A percentile compares a stretch with the other conserved stretches of the same genome.
phyloP scores from a whole-genome alignment of 1,284 basidiomycete genomes.

The Boletus smithii region DNA sequence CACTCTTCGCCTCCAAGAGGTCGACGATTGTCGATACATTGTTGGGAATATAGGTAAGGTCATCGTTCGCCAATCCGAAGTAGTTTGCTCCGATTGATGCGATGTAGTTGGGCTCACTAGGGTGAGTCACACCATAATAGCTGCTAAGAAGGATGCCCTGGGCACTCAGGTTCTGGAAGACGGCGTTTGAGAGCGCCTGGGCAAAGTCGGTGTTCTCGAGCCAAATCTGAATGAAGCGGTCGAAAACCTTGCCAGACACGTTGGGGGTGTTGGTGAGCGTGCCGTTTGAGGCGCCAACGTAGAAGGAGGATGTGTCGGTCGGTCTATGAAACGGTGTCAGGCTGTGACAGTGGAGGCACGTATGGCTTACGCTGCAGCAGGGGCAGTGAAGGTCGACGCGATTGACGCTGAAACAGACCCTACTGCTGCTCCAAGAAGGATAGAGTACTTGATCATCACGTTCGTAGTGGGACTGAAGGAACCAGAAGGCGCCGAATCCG shows the following conservation, averaged over 20 bases:
- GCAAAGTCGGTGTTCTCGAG: constrained; percentile 59
- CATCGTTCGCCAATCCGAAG: constrained; percentile 55
- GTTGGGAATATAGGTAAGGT: constrained; percentile 33
- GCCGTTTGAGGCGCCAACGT: constrained; percentile 25
- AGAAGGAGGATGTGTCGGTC: constrained; percentile 29
- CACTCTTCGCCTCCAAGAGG: constrained; percentile 55
- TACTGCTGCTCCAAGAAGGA: constrained; percentile 18
- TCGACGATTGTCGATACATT: constrained; percentile 61
- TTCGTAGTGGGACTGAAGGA: not conserved
- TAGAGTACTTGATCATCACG: constrained; percentile 17
- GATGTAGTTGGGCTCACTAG: constrained; percentile 64
- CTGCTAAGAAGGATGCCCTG: constrained; percentile 51
- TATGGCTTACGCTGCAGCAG: constrained; percentile 27
- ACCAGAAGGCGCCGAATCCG: not conserved
- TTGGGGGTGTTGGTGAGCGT: constrained; percentile 27
- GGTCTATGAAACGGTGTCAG: constrained; percentile 21
- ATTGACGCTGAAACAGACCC: constrained; percentile 26
- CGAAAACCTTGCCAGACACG: constrained; percentile 46
- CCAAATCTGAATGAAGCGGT: constrained; percentile 56
- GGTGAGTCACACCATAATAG: constrained; percentile 61
- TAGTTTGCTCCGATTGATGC: constrained; percentile 55
- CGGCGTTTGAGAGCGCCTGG: constrained; percentile 32
- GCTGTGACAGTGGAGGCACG: too few species aligned
- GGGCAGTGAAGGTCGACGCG: constrained; percentile 29
- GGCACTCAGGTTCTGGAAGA: constrained; percentile 48